Conservation (phyloP, 371 early-diverging fungal species). For the Choanephora cucurbitarum region DNA sequence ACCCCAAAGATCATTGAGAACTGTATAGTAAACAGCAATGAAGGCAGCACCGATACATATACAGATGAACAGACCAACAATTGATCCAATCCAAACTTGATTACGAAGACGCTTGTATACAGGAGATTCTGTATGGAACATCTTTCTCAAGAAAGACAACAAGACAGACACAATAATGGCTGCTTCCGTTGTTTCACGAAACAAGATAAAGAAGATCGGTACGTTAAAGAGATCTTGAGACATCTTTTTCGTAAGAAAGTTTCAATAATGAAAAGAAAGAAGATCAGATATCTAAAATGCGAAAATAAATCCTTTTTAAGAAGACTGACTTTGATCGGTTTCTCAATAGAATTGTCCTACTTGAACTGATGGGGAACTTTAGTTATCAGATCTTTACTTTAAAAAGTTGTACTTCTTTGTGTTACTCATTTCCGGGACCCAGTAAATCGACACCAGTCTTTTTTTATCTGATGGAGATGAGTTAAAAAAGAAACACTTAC, state of each 20-base stretch:
- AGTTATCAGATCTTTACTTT: too few species aligned
- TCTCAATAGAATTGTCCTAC: not conserved
- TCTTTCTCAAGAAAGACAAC: conserved; percentile 67
- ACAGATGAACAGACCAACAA: conserved; percentile 57
- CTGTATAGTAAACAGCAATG: conserved; percentile 67
- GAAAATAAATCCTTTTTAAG: conserved; percentile 14
- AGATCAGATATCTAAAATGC: conserved; percentile 18
- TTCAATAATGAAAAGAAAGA: conserved; percentile 7
- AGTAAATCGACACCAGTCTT: not conserved
- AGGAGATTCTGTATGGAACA: conserved; percentile 48
- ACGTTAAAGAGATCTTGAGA: conserved; percentile 65
- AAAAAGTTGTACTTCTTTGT: conserved; percentile 2
- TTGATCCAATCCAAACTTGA: conserved; percentile 68
- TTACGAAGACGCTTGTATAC: conserved; percentile 56
- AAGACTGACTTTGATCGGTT: conserved; percentile 12
- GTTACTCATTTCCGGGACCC: not conserved
- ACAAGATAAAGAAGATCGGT: conserved; percentile 83
- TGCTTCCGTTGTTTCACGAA: conserved; percentile 77
- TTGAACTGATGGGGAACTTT: not conserved
- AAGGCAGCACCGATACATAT: conserved; percentile 71
- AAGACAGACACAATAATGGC: conserved; percentile 82
- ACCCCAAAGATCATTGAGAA: conserved; percentile 40
- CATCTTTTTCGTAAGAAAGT: conserved; percentile 16
- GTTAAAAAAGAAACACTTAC: conserved; percentile 1
- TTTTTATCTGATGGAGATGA: conserved; percentile 10